Base-by-base conservation (phyloP, 352 stramenopile species). In the Thalassiosira sp. region DNA sequence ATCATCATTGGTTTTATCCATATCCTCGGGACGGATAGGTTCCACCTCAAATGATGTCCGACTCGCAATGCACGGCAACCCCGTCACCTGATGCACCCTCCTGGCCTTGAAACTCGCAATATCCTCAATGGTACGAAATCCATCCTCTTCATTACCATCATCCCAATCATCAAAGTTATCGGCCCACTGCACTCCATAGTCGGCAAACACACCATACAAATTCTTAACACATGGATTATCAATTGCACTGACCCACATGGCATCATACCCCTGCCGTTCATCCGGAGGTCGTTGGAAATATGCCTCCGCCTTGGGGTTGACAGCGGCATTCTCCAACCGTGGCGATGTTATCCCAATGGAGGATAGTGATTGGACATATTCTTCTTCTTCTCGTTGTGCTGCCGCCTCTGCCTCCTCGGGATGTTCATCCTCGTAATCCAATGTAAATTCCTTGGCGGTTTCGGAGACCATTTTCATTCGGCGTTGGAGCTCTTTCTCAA, bases 91-190 rank as follows among this genome's bases (percentile, higher is more conserved):
- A 54, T 81, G 88, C 3, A 93, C 79, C 61, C 82, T 79, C 40
- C 85, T 66, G 25, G 88, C 85, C 68, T 93, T 93, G 71, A 81
- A 90, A 8, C 72, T 81, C 0, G 88, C 88, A 63, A 91, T 74
- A 70, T 93, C 85, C 52, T 93, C 88, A 67, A 93, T 91, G n/a
- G 72, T 84, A 10, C 77, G 65, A 0, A 85, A 52, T 16, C 51
- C 54, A 74, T 93, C 85, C 7, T 86, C 76, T 16, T 76, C 71
- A 0, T 15, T 79, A 1, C 68, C 72, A 69, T 89, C 74, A 43
- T 86, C 51, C 72, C 81, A 93, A 73, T 91, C 85, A 24, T 62
- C 88, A 78, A 91, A 93, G 48, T 93, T 93, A 49, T 90, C 81
- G 1, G 84, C 84, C 74, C 91, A 91, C 52, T 93, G 74, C 0